A percentile compares a stretch with the other conserved stretches of the same genome.
Conservation (phyloP, 1,139 yeast genomes). For the Candida freyschussii region DNA sequence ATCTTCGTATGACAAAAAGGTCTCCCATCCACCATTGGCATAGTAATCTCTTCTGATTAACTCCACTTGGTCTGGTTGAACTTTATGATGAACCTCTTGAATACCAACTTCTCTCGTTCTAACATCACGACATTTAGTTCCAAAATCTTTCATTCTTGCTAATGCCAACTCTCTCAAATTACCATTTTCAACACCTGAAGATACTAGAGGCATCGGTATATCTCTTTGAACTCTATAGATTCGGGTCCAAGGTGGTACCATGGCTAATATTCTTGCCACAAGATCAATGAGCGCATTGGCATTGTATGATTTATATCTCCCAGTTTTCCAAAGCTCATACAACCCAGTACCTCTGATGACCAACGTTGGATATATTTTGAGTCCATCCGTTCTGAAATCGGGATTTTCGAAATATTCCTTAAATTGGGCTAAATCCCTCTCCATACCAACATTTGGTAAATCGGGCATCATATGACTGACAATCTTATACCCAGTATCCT, state of each 20-base stretch:
- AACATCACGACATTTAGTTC: conserved; percentile 94
- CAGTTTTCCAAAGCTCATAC: conserved; percentile 96
- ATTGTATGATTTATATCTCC: conserved; percentile 88
- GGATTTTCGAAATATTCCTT: conserved; percentile 96
- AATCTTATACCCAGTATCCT: conserved; percentile 96
- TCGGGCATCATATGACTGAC: conserved; percentile 99
- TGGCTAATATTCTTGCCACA: conserved; percentile 90
- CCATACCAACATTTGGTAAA: conserved; percentile 97
- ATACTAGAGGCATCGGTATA: conserved; percentile 98
- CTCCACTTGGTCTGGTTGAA: conserved; percentile 96
- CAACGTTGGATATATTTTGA: conserved; percentile 90
- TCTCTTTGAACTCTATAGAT: conserved; percentile 97
- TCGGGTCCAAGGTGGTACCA: conserved; percentile 99
- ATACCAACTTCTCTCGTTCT: conserved; percentile 98
- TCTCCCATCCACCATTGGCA: conserved; percentile 99
- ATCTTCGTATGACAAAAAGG: conserved; percentile 92
- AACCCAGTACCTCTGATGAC: conserved; percentile 97
- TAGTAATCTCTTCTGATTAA: conserved; percentile 90
- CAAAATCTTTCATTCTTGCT: conserved; percentile 97
- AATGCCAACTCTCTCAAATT: conserved; percentile 91
- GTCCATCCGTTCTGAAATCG: conserved; percentile 93
- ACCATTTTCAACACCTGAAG: conserved; percentile 98
- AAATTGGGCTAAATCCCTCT: conserved; percentile 93
- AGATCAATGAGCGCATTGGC: conserved; percentile 92
- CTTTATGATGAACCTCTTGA: conserved; percentile 96